Evolutionary conservation across 768 basidiomycete genomes (phyloP).

Genomic region (Calocera viscosa): DNA sequence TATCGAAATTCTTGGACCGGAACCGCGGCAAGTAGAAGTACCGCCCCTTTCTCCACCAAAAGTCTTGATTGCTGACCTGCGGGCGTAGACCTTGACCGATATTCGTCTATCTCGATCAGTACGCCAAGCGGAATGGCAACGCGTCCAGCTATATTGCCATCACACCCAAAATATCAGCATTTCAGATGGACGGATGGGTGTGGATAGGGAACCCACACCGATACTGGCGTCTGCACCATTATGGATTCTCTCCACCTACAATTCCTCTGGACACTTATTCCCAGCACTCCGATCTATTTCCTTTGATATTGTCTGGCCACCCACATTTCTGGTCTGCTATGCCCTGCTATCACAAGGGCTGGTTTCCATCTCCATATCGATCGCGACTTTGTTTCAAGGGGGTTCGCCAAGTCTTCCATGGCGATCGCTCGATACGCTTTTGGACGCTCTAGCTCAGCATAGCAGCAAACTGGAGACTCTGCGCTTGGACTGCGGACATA

Average conservation of each 20-base stretch:
- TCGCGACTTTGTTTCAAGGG: not conserved
- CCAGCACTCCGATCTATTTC: not conserved
- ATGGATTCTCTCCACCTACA: not conserved
- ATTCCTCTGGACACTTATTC: not conserved
- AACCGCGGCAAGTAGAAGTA: too few relatives aligned
- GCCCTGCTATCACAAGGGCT: not conserved
- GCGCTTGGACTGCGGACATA: not conserved
- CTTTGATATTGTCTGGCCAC: not conserved
- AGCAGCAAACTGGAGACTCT: not conserved
- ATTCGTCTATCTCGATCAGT: not conserved
- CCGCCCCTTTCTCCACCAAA: too few relatives aligned
- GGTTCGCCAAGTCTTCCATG: not conserved
- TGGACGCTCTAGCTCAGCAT: not conserved
- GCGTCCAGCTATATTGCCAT: not conserved
- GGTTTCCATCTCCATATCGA: not conserved
- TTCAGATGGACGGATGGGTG: not conserved
- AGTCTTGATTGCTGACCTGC: not conserved
- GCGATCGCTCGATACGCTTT: not conserved
- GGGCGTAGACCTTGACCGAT: not conserved
- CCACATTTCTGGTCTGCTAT: not conserved
- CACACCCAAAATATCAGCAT: not conserved
- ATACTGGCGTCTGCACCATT: not conserved
- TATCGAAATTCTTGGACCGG: too few relatives aligned
- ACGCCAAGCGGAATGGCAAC: not conserved
- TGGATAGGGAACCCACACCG: not conserved